phyloP scores from a whole-genome alignment of 345 rosid genomes.

The Euphorbia pulcherrima region DNA sequence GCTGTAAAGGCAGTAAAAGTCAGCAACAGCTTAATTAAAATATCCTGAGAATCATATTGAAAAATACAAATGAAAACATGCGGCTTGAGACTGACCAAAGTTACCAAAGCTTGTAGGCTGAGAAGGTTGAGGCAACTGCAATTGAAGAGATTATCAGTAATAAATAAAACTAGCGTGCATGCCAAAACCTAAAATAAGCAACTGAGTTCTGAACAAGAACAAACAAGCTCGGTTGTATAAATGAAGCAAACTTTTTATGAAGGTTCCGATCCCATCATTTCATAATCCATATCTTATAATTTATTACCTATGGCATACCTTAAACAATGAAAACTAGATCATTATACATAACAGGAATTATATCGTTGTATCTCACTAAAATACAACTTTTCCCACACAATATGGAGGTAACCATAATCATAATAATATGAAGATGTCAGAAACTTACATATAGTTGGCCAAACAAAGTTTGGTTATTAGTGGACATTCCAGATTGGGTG shows the following conservation, averaged over 20 bases:
- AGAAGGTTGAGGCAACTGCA: conserved; percentile 44
- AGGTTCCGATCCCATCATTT: neutral
- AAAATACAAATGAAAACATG: conserved; percentile 16
- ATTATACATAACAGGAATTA: neutral
- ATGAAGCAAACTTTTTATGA: neutral
- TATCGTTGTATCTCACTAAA: neutral
- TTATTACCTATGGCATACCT: neutral
- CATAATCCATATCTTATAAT: neutral
- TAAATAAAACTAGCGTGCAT: conserved; percentile 11
- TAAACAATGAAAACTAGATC: neutral
- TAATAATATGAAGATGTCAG: neutral
- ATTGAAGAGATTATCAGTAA: conserved; percentile 8
- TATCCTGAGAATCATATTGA: conserved; percentile 7
- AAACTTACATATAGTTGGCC: conserved; percentile 54
- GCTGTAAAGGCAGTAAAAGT: conserved; percentile 30
- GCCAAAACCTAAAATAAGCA: neutral
- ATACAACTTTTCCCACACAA: conserved; percentile 5
- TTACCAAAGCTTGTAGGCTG: conserved; percentile 47
- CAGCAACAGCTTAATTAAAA: conserved; percentile 13
- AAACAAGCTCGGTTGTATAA: neutral
- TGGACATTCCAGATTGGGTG: conserved; percentile 41
- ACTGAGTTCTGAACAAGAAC: too few species aligned
- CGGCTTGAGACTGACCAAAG: conserved; percentile 53
- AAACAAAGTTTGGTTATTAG: conserved; percentile 41
- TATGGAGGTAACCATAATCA: conserved; percentile 3